phyloP scores from a whole-genome alignment of 192 early-diverging fungal species.

The Podochytrium sp. region DNA sequence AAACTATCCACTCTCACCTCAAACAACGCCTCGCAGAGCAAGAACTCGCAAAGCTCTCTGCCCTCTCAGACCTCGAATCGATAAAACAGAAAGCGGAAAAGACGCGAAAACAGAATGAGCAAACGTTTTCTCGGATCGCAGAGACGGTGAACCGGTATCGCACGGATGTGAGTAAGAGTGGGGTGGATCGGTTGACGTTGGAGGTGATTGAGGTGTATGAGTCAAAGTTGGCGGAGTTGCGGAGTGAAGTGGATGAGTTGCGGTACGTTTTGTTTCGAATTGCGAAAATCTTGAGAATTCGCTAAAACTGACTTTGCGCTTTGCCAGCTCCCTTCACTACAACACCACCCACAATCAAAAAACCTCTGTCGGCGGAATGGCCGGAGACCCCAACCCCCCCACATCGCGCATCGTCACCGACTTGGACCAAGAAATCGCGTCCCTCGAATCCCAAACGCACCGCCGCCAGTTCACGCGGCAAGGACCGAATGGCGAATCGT shows the following conservation, averaged over 20 bases:
- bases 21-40: neutral
- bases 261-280: conserved; percentile 13
- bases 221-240: conserved; percentile 23
- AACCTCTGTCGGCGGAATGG: neutral
- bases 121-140: conserved; percentile 34
- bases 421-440: conserved; percentile 18
- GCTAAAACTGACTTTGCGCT: no score
- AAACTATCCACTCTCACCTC: neutral
- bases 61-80: conserved; percentile 2
- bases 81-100: conserved; percentile 26
- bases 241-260: conserved; percentile 29
- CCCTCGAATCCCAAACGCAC: neutral
- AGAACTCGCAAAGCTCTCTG: neutral
- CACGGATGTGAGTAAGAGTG: conserved; percentile 37
- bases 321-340: no score
- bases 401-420: no score
- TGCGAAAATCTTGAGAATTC: no score
- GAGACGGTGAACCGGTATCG: conserved; percentile 26
- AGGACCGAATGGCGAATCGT: neutral
- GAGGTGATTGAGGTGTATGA: conserved; percentile 53
- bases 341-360: no score
- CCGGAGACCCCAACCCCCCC: neutral
- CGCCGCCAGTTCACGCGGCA: conserved; percentile 14
- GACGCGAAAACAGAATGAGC: conserved; percentile 31
- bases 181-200: conserved; percentile 46